Percentiles rank a stretch among this genome's conserved stretches.
These are phyloP conservation scores for Mallotus nudiflorus DNA, from an alignment of 345 rosid species.

Conservation along the genomic window DNA sequence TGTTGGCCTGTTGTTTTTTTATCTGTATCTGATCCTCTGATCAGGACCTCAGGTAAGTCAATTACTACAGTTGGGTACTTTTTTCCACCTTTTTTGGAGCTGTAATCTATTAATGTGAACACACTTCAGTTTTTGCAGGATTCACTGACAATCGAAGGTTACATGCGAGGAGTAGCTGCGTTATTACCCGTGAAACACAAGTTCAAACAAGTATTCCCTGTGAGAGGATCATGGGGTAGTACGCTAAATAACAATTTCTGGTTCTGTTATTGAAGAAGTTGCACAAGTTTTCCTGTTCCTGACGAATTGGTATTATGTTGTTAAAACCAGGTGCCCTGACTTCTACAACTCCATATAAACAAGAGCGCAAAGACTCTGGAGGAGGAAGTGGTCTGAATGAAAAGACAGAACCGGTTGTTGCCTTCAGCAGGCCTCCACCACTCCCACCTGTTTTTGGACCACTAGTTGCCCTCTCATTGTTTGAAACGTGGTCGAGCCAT, in stretches of 20 bases:
- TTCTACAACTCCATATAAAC: constrained; percentile 45
- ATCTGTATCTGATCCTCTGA: no score
- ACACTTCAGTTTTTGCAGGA: no score
- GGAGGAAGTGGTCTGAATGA: constrained; percentile 26
- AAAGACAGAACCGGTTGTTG: constrained; percentile 45
- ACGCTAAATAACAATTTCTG: background rate
- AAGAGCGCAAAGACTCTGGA: constrained; percentile 12
- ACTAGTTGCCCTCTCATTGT: constrained; percentile 47
- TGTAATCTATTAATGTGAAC: no score
- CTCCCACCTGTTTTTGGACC: constrained; percentile 56
- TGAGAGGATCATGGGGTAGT: constrained; percentile 43
- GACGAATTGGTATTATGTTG: background rate
- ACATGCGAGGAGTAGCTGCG: constrained; percentile 35
- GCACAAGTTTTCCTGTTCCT: background rate
- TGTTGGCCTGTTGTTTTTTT: no score
- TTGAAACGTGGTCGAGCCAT: constrained; percentile 45
- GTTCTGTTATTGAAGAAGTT: no score
- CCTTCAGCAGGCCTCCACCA: constrained; percentile 60
- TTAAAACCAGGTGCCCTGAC: constrained; percentile 39
- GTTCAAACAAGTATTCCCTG: constrained; percentile 31
- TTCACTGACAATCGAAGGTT: background rate
- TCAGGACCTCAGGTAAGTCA: no score
- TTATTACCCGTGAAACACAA: constrained; percentile 32
- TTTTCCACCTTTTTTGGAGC: background rate
- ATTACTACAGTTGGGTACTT: background rate